Conservation (phyloP, 805 yeast species). For the Schizosaccharomyces pombe region DNA sequence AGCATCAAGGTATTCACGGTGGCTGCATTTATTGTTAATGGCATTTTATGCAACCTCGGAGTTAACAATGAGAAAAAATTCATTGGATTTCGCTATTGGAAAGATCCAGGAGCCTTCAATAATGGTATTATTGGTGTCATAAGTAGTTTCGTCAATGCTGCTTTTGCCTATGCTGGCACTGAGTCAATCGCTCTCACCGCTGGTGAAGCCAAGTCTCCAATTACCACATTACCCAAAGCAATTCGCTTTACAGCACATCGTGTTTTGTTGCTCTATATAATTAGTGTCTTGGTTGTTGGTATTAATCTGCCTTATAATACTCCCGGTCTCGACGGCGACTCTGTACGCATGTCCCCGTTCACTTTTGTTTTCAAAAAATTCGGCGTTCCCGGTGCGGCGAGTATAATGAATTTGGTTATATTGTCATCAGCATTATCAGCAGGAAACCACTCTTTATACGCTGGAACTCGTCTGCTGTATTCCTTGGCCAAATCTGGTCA, state of each 20-base stretch:
- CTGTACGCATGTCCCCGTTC: conserved; percentile 31
- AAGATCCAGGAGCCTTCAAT: conserved; percentile 31
- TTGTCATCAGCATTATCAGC: conserved; percentile 47
- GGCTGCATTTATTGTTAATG: conserved; percentile 27
- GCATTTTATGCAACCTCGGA: conserved; percentile 30
- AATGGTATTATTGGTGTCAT: conserved; percentile 55
- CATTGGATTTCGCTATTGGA: conserved; percentile 36
- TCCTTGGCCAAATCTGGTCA: conserved; percentile 43
- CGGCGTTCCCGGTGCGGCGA: conserved; percentile 44
- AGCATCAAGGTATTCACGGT: conserved; percentile 53
- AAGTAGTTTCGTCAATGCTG: conserved; percentile 50
- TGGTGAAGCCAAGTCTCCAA: conserved; percentile 51
- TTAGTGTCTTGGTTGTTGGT: conserved; percentile 32
- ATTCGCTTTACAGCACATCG: conserved; percentile 71
- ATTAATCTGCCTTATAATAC: conserved; percentile 47
- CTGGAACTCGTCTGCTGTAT: conserved; percentile 44
- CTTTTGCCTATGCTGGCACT: conserved; percentile 58
- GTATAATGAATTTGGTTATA: conserved; percentile 48
- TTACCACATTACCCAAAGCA: conserved; percentile 43
- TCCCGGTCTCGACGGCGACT: conserved; percentile 32
- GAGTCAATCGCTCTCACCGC: conserved; percentile 57
- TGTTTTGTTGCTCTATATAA: conserved; percentile 44
- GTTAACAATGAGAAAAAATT: conserved; percentile 37
- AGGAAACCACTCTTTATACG: conserved; percentile 53
- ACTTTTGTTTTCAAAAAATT: conserved; percentile 49